These are phyloP conservation scores for Medicago truncatula DNA, from an alignment of 306 rosid species.

Conservation along the genomic window MtrunA17r5.0-ANR NC_053047.1:3807501-3808000, in stretches of 20 bases:
- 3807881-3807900: slow-evolving; percentile 49
- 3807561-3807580: neutral
- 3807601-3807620: neutral
- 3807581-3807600: neutral
- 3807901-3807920: slow-evolving; percentile 49
- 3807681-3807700: slow-evolving; percentile 5
- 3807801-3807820: slow-evolving; percentile 33
- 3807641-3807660: slow-evolving; percentile 7
- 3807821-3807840: slow-evolving; percentile 45
- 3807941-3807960: slow-evolving; percentile 50
- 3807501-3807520: neutral
- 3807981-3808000: slow-evolving; percentile 60
- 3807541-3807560: neutral
- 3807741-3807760: slow-evolving; percentile 7
- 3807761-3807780: neutral
- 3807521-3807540: neutral
- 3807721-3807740: slow-evolving; percentile 16
- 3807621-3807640: neutral
- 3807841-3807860: slow-evolving; percentile 52
- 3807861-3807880: slow-evolving; percentile 64
- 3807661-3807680: neutral
- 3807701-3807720: too few relatives aligned
- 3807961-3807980: slow-evolving; percentile 47
- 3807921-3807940: slow-evolving; percentile 43
- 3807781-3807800: slow-evolving; percentile 23